Conservation (phyloP, 192 early-diverging fungal species). For the Podila clonocystis region DNA sequence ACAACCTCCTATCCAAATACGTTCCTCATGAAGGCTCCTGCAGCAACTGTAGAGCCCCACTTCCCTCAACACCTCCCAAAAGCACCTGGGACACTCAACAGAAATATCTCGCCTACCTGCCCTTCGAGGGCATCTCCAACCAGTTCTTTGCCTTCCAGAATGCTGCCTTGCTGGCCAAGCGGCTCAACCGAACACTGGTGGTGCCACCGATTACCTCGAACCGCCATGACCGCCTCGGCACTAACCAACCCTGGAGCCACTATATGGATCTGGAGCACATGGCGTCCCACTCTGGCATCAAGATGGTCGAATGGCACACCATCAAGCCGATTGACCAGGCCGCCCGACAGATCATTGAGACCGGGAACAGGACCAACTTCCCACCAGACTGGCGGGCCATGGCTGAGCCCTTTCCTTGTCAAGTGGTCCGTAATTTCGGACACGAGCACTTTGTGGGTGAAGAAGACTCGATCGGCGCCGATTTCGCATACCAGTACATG, state of each 20-base stretch:
- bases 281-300: conserved; percentile 14
- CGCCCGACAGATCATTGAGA: conserved; percentile 4
- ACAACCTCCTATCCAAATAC: conserved; percentile 2
- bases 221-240: conserved; percentile 34
- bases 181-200: conserved; percentile 37
- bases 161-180: conserved; percentile 28
- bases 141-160: conserved; percentile 40
- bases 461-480: conserved; percentile 40
- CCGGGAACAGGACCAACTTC: conserved; percentile 9
- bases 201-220: conserved; percentile 44
- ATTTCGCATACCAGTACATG: conserved; percentile 36
- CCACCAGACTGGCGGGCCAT: conserved; percentile 8
- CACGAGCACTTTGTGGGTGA: conserved; percentile 29
- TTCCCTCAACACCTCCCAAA: background rate
- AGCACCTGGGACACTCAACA: conserved; percentile 19
- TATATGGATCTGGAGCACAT: conserved; percentile 44
- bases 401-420: conserved; percentile 27
- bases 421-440: conserved; percentile 32
- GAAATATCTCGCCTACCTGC: conserved; percentile 22
- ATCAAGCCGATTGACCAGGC: conserved; percentile 16
- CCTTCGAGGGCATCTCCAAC: conserved; percentile 41
- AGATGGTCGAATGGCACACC: conserved; percentile 28
- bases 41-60: background rate
- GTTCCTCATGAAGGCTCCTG: background rate
- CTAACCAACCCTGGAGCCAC: conserved; percentile 36